These are phyloP conservation scores for Solidago caesia DNA, from an alignment of 129 eudicot species.

Conservation along the genomic window DNA sequence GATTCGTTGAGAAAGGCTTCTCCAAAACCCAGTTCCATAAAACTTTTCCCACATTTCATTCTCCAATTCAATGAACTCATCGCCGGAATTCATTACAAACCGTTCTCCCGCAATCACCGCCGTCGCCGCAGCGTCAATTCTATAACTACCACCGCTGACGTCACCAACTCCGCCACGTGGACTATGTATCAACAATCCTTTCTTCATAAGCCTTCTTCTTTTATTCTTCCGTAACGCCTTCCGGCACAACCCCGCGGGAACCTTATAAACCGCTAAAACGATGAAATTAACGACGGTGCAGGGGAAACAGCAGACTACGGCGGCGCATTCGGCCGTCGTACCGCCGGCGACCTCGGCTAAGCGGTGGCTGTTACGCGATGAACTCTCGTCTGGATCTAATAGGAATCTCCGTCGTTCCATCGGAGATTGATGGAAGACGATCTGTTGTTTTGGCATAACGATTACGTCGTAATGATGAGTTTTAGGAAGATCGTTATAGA, in stretches of 20 bases:
- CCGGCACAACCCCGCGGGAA: conserved; percentile 71
- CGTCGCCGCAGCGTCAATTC: conserved; percentile 29
- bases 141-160: conserved; percentile 6
- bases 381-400: conserved; percentile 23
- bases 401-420: conserved; percentile 38
- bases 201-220: conserved; percentile 39
- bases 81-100: conserved; percentile 35
- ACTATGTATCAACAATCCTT: conserved; percentile 33
- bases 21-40: conserved; percentile 73
- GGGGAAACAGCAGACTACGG: conserved; percentile 73
- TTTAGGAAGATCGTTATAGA: conserved; percentile 25
- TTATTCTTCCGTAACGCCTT: conserved; percentile 54
- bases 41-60: conserved; percentile 85
- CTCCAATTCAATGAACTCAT: conserved; percentile 59
- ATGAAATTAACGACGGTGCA: conserved; percentile 50
- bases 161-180: conserved; percentile 8
- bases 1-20: conserved; percentile 54
- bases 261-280: conserved; percentile 59
- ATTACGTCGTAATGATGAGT: not conserved
- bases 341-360: conserved; percentile 77
- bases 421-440: conserved; percentile 31
- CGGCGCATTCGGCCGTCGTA: conserved; percentile 84
- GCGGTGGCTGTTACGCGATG: conserved; percentile 28
- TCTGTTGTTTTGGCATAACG: conserved; percentile 36
- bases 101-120: conserved; percentile 14